Evolutionary conservation across 78 protist species (phyloP).

Genomic region (Dictyostelium discoideum): dicty_2.7 NC_007088.5:6464001-6464500

Average conservation of each 20-base stretch:
- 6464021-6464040: background rate
- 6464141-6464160: background rate
- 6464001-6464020: background rate
- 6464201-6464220: background rate
- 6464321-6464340: slow-evolving; percentile 10
- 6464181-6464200: background rate
- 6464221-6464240: background rate
- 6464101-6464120: background rate
- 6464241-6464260: too few relatives aligned
- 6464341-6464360: slow-evolving; percentile 27
- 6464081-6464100: background rate
- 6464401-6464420: background rate
- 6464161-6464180: slow-evolving; percentile 52
- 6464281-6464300: slow-evolving; percentile 39
- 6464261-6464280: slow-evolving; percentile 46
- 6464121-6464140: background rate
- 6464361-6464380: background rate
- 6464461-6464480: too few relatives aligned
- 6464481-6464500: background rate
- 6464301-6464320: slow-evolving; percentile 65
- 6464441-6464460: too few relatives aligned
- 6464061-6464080: background rate
- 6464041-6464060: background rate
- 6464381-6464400: background rate
- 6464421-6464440: too few relatives aligned